Conservation (phyloP, 257 asterid genomes). For the Solanum sitiens region DNA sequence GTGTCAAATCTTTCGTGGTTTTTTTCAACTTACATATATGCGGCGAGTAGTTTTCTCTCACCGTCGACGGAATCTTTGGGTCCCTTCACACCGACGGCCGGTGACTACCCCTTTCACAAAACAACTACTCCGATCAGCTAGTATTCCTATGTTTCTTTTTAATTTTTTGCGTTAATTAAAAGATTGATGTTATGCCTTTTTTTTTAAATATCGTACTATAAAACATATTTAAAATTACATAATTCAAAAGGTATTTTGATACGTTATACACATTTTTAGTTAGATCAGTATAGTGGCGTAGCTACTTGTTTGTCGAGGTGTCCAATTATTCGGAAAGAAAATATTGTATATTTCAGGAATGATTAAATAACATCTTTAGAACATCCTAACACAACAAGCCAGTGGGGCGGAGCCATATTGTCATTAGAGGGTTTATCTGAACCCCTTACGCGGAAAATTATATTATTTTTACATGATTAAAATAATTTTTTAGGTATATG, state of each 20-base stretch:
- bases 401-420: too few species aligned
- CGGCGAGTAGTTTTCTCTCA: conserved; percentile 17
- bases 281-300: background rate
- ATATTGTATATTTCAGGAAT: too few species aligned
- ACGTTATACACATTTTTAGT: background rate
- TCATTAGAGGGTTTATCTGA: too few species aligned
- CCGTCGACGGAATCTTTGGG: conserved; percentile 27
- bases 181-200: background rate
- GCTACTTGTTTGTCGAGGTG: background rate
- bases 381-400: too few species aligned
- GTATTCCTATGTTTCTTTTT: background rate
- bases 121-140: background rate
- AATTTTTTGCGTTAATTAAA: background rate
- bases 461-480: too few species aligned
- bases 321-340: background rate
- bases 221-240: background rate
- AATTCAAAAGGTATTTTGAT: background rate
- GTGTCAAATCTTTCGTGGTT: conserved; percentile 15
- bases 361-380: background rate
- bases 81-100: conserved; percentile 10
- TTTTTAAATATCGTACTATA: background rate
- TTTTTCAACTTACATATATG: background rate
- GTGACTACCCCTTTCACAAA: background rate
- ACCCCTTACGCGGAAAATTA: too few species aligned
- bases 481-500: too few species aligned